Evolutionary conservation across 306 rosid species (phyloP).

Genomic region (Fagus sylvatica): DNA sequence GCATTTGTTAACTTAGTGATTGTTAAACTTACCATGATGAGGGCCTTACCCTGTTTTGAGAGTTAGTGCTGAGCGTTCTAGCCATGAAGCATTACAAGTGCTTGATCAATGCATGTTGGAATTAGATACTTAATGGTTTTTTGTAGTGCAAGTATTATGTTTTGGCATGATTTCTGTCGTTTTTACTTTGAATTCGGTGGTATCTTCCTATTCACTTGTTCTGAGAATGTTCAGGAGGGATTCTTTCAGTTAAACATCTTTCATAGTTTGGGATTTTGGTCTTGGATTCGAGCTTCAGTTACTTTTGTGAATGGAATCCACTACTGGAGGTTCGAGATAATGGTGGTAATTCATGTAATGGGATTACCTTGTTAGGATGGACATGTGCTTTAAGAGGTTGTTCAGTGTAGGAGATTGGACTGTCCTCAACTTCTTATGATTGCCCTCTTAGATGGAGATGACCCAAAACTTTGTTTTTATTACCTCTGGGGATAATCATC

Average conservation of each 20-base stretch:
- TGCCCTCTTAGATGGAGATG: neutral
- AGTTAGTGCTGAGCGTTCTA: constrained; percentile 1
- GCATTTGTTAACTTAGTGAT: neutral
- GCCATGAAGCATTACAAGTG: constrained; percentile 2
- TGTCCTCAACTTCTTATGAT: neutral
- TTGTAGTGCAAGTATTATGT: constrained; percentile 7
- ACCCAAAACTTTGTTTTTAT: neutral
- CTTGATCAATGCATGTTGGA: constrained; percentile 8
- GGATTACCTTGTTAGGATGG: neutral
- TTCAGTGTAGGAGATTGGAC: neutral
- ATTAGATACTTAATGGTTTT: neutral
- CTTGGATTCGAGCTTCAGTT: neutral
- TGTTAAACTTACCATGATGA: neutral
- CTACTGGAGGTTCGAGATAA: neutral
- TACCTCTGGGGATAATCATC: neutral
- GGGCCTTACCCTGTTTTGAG: neutral
- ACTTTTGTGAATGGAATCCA: neutral
- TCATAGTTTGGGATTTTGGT: neutral
- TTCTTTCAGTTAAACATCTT: neutral
- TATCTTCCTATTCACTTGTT: neutral
- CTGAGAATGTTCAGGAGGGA: neutral
- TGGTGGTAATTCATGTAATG: neutral
- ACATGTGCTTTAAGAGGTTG: neutral
- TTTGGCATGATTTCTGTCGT: constrained; percentile 1
- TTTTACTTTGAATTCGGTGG: neutral